Percentiles rank a stretch among this genome's conserved stretches.
Evolutionary conservation across 192 early-diverging fungal genomes (phyloP).

Genomic region (Dimargaris xerosporica): DNA sequence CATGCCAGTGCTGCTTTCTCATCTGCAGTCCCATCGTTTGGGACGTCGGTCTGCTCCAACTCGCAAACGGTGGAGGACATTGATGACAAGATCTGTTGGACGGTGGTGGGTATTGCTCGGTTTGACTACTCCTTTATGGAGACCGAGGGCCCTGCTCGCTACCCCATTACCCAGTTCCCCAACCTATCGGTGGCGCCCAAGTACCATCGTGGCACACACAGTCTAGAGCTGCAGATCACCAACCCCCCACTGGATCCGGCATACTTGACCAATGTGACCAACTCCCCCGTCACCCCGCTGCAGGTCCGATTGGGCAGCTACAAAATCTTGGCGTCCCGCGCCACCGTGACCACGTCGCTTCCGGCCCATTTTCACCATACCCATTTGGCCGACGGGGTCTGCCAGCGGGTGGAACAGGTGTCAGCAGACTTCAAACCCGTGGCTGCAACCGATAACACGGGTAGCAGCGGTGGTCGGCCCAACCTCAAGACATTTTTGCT

Average conservation of each 20-base stretch:
- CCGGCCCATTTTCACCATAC: background rate
- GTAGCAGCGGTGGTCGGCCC: background rate
- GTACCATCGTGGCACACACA: background rate
- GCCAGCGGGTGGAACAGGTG: too few relatives aligned
- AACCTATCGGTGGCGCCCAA: background rate
- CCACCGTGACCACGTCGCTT: background rate
- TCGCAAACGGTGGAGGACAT: slow-evolving; percentile 32
- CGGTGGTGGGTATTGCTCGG: slow-evolving; percentile 61
- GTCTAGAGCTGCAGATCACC: background rate
- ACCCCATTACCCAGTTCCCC: slow-evolving; percentile 6
- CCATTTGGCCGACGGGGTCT: background rate
- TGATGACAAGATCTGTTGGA: slow-evolving; percentile 75
- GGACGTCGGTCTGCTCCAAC: too few relatives aligned
- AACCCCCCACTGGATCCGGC: background rate
- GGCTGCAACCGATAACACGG: background rate
- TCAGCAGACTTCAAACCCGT: too few relatives aligned
- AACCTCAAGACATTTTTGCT: background rate
- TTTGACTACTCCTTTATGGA: slow-evolving; percentile 23
- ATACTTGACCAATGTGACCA: background rate
- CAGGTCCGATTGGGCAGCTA: background rate
- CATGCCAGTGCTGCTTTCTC: slow-evolving; percentile 19
- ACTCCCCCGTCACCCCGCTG: background rate
- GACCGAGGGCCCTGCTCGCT: slow-evolving; percentile 5
- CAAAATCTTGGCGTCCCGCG: background rate
- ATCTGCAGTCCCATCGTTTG: too few relatives aligned